These are phyloP conservation scores for Babesia divergens DNA, from an alignment of 169 alveolate genomes.

Conservation along the genomic window DNA sequence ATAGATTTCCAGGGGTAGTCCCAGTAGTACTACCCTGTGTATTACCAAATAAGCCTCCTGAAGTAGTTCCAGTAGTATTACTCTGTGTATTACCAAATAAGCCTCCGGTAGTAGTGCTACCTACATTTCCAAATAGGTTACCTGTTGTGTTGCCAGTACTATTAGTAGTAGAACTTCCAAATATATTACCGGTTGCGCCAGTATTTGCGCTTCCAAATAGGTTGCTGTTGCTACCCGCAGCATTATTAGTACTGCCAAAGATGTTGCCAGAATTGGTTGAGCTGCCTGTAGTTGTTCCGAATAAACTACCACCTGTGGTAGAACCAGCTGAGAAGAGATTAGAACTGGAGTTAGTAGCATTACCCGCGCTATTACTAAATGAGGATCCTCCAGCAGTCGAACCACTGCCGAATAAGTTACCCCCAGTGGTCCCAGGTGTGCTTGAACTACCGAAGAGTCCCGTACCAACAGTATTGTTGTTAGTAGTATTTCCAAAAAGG, in stretches of 20 bases:
- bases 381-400: background rate
- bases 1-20: constrained; percentile 1
- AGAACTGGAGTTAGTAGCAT: background rate
- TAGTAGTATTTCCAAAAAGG: background rate
- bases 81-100: constrained; percentile 4
- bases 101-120: constrained; percentile 2
- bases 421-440: background rate
- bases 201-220: constrained; percentile 19
- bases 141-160: background rate
- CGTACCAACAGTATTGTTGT: background rate
- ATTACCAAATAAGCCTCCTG: constrained; percentile 1
- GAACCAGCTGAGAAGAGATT: background rate
- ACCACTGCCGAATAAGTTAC: constrained; percentile 3
- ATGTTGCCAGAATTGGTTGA: background rate
- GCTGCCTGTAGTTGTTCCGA: constrained; percentile 17
- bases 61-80: background rate
- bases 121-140: background rate
- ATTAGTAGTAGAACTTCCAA: constrained; percentile 32
- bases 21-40: background rate
- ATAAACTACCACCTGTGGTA: background rate
- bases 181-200: constrained; percentile 8
- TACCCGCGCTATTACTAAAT: background rate
- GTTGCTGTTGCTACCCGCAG: constrained; percentile 3
- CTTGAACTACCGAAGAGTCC: constrained; percentile 6
- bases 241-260: background rate